Percentiles rank a stretch among this genome's conserved stretches.
Conservation (phyloP, 2,329 filamentous ascomycete species). For the Monilinia polystroma region DNA sequence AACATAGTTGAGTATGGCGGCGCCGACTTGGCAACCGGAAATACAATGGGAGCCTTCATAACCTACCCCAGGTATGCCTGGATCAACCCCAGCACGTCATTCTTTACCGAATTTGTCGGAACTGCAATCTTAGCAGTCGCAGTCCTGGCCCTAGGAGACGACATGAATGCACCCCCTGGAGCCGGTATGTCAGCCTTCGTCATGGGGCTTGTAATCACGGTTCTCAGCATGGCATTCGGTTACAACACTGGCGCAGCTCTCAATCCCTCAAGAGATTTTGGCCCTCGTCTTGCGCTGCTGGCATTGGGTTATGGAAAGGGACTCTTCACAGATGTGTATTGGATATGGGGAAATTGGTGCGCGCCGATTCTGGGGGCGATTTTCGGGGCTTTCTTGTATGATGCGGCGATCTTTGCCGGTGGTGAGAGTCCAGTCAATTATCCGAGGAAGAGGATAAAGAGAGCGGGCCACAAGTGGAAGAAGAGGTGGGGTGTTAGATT, state of each 20-base stretch:
- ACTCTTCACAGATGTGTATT: constrained; percentile 45
- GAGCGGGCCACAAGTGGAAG: constrained; percentile 47
- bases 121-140: constrained; percentile 45
- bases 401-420: constrained; percentile 51
- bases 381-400: constrained; percentile 50
- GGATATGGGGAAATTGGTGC: constrained; percentile 46
- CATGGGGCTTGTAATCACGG: constrained; percentile 46
- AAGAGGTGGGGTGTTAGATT: constrained; percentile 34
- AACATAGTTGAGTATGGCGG: constrained; percentile 39
- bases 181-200: constrained; percentile 53
- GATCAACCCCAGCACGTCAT: constrained; percentile 43
- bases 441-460: constrained; percentile 45
- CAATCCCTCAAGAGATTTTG: constrained; percentile 52
- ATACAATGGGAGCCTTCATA: constrained; percentile 46
- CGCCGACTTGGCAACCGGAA: constrained; percentile 30
- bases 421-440: constrained; percentile 54
- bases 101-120: constrained; percentile 50
- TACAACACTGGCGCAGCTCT: constrained; percentile 50
- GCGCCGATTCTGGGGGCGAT: constrained; percentile 44
- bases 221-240: constrained; percentile 44
- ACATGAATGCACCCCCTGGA: constrained; percentile 49
- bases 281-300: constrained; percentile 48
- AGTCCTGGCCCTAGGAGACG: constrained; percentile 48
- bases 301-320: constrained; percentile 47
- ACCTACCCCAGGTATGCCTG: constrained; percentile 46